Conservation (phyloP, 345 rosid genomes). For the Brassica rapa region DNA sequence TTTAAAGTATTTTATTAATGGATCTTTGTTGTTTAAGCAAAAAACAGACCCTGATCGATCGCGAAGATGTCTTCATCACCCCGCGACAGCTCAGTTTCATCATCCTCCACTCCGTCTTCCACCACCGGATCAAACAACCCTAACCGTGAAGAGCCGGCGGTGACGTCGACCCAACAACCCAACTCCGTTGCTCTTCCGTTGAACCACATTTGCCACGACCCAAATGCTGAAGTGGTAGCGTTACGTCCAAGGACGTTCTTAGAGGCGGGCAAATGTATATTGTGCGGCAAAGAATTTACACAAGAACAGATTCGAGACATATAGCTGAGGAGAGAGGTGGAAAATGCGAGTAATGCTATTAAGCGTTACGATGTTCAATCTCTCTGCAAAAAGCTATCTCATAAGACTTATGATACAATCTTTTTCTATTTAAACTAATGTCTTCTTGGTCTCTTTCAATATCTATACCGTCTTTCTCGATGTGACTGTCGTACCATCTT, state of each 20-base stretch:
- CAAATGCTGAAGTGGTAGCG: not conserved
- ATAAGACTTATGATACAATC: not conserved
- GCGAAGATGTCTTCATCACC: too few species aligned
- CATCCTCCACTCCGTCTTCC: too few species aligned
- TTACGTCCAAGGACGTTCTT: not conserved
- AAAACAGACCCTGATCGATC: too few species aligned
- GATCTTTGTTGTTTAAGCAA: not conserved
- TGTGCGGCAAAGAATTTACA: not conserved
- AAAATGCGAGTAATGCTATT: too few species aligned
- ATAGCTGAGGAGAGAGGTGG: too few species aligned
- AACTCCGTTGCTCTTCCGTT: not conserved
- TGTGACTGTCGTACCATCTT: too few species aligned
- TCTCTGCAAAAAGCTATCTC: too few species aligned
- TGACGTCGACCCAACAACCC: too few species aligned
- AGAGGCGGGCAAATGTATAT: not conserved
- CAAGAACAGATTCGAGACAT: not conserved
- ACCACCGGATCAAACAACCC: not conserved
- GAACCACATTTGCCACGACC: not conserved
- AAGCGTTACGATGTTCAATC: too few species aligned
- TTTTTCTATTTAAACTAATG: not conserved
- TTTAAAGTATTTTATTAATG: not conserved
- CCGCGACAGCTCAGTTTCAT: too few species aligned
- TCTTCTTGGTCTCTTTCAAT: too few species aligned
- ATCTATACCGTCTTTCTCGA: too few species aligned
- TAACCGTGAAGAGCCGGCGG: not conserved